Conservation (phyloP, 208 protist genomes). For the Herpetomonas tarakana region DNA sequence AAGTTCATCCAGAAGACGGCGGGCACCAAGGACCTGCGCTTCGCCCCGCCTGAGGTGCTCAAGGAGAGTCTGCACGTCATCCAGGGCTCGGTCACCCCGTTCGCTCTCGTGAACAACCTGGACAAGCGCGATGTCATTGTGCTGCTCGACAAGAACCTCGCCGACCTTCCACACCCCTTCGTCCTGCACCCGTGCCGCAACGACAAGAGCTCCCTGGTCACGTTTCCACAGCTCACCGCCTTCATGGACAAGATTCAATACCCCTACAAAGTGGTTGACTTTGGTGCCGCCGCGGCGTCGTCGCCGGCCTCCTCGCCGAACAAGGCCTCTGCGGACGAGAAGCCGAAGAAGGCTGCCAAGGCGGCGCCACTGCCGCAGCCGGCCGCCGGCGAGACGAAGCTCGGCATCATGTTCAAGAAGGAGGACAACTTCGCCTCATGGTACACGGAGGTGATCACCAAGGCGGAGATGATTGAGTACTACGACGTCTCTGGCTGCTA, state of each 20-base stretch:
- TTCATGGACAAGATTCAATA: constrained; percentile 72
- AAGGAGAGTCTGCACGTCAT: constrained; percentile 66
- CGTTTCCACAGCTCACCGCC: constrained; percentile 45
- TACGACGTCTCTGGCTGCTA: constrained; percentile 99
- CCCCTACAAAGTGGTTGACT: constrained; percentile 66
- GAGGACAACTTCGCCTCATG: constrained; percentile 93
- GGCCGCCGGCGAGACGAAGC: constrained; percentile 84
- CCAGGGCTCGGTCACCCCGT: constrained; percentile 75
- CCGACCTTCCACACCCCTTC: constrained; percentile 31
- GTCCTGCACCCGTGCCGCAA: constrained; percentile 85
- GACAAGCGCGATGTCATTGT: constrained; percentile 65
- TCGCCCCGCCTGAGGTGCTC: constrained; percentile 68
- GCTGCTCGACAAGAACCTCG: constrained; percentile 67
- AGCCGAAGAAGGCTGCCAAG: constrained; percentile 22
- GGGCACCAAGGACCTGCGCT: constrained; percentile 76
- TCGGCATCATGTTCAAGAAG: constrained; percentile 89
- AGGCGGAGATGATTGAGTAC: constrained; percentile 99
- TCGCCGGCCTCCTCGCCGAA: constrained; percentile 19
- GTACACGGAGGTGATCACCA: constrained; percentile 97
- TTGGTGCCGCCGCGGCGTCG: constrained; percentile 26
- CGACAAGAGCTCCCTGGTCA: constrained; percentile 73
- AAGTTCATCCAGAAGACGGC: constrained; percentile 71
- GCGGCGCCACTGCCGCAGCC: constrained; percentile 64
- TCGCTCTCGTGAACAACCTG: constrained; percentile 81
- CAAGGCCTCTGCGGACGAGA: constrained; percentile 21